Conservation (phyloP, 2,329 filamentous ascomycete genomes). For the Pseudogymnoascus sp. region DNA sequence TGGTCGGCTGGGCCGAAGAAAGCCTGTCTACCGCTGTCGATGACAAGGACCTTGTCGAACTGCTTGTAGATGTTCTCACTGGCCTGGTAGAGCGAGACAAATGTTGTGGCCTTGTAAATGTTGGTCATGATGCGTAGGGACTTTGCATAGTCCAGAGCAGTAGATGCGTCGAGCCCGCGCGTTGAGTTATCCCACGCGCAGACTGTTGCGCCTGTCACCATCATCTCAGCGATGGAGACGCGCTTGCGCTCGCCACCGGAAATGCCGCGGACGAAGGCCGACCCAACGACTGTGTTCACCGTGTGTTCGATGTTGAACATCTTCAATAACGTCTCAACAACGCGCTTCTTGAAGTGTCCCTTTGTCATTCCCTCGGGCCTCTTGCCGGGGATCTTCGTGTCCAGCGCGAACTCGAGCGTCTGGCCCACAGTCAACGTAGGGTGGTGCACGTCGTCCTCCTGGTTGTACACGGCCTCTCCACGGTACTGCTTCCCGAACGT, state of each 20-base stretch:
- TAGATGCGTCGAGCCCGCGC: constrained; percentile 57
- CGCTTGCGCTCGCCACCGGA: constrained; percentile 56
- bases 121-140: constrained; percentile 58
- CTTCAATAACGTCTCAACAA: constrained; percentile 39
- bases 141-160: constrained; percentile 53
- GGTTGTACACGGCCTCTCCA: constrained; percentile 51
- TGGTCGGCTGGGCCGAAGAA: constrained; percentile 55
- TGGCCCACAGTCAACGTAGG: constrained; percentile 44
- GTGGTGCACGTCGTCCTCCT: constrained; percentile 46
- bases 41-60: constrained; percentile 63
- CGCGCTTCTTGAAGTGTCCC: constrained; percentile 42
- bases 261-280: constrained; percentile 55
- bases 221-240: constrained; percentile 50
- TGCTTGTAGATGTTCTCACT: constrained; percentile 62
- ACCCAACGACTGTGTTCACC: constrained; percentile 46
- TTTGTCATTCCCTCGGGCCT: constrained; percentile 35
- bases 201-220: constrained; percentile 33
- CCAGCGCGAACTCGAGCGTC: constrained; percentile 48
- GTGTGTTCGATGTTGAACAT: constrained; percentile 45
- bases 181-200: constrained; percentile 64
- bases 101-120: constrained; percentile 49
- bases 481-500: constrained; percentile 39
- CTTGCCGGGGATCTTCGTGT: constrained; percentile 52
- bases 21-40: constrained; percentile 59
- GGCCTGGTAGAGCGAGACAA: constrained; percentile 63